A percentile compares a stretch with the other conserved stretches of the same genome.
Evolutionary conservation across 2,329 filamentous ascomycete genomes (phyloP).

Genomic region (Tolypocladium album): DNA sequence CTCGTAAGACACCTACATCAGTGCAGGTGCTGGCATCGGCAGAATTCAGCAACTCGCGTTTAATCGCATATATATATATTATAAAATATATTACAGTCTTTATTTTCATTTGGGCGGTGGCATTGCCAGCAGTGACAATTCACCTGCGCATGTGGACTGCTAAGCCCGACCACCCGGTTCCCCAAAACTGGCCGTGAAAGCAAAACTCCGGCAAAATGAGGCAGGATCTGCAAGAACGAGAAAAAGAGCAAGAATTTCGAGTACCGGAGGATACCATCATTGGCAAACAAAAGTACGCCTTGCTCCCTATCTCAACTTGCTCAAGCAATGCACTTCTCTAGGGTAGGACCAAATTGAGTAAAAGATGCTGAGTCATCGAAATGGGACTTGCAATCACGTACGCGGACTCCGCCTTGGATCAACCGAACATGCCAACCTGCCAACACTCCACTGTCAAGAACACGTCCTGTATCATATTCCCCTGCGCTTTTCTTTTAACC

Average conservation of each 20-base stretch:
- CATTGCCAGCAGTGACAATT: background rate
- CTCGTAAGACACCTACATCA: too few relatives aligned
- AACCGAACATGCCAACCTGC: background rate
- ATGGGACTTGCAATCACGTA: background rate
- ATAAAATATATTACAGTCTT: too few relatives aligned
- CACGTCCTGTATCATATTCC: background rate
- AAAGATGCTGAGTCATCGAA: constrained; percentile 7
- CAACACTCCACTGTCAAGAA: background rate
- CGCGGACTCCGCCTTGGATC: background rate
- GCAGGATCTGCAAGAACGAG: too few relatives aligned
- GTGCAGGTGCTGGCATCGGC: background rate
- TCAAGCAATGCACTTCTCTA: background rate
- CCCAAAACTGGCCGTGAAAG: background rate
- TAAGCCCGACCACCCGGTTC: too few relatives aligned
- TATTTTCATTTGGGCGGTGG: background rate
- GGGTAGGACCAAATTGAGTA: background rate
- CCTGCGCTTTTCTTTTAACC: background rate
- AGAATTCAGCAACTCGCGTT: background rate
- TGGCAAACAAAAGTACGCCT: background rate
- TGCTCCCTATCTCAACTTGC: background rate
- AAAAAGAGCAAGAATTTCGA: background rate
- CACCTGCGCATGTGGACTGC: background rate
- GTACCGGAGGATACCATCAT: background rate
- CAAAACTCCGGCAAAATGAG: too few relatives aligned
- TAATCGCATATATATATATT: background rate